A percentile compares a stretch with the other conserved stretches of the same genome.
Evolutionary conservation across 192 early-diverging fungal genomes (phyloP).

Genomic region (Mortierella claussenii): DNA sequence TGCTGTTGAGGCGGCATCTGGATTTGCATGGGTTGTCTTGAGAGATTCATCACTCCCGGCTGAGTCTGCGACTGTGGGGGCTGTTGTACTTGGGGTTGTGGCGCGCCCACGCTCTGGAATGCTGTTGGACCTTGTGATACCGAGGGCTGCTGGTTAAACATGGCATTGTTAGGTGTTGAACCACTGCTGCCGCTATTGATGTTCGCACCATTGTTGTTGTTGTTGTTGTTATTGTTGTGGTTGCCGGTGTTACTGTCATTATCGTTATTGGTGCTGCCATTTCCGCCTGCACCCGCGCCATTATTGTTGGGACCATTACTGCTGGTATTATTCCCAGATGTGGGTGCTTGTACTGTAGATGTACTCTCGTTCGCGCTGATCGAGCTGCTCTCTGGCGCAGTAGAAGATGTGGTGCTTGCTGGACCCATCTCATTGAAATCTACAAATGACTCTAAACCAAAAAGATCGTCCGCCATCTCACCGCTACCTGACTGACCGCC

Average conservation of each 20-base stretch:
- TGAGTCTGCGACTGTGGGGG: slow-evolving; percentile 6
- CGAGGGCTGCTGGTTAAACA: slow-evolving; percentile 19
- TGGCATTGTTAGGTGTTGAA: not conserved
- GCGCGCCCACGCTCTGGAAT: slow-evolving; percentile 1
- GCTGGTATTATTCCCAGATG: slow-evolving; percentile 6
- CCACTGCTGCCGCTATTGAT: slow-evolving; percentile 13
- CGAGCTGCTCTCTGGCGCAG: slow-evolving; percentile 3
- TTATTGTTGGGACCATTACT: too few relatives aligned
- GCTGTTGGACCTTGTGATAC: slow-evolving; percentile 2
- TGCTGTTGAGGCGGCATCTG: slow-evolving; percentile 11
- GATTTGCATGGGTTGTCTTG: not conserved
- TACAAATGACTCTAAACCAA: slow-evolving; percentile 43
- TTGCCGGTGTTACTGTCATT: slow-evolving; percentile 3
- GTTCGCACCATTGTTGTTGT: slow-evolving; percentile 1
- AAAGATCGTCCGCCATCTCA: slow-evolving; percentile 41
- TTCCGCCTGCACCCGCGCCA: too few relatives aligned
- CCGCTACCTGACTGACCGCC: not conserved
- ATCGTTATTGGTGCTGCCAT: slow-evolving; percentile 2
- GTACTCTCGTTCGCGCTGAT: not conserved
- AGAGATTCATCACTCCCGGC: not conserved
- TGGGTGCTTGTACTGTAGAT: not conserved
- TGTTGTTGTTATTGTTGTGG: not conserved
- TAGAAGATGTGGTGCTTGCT: slow-evolving; percentile 13
- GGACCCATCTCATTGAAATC: slow-evolving; percentile 37
- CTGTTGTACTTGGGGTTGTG: slow-evolving; percentile 17